These are phyloP conservation scores for Zygoascus meyerae DNA, from an alignment of 1,139 yeast species.

Conservation along the genomic window DNA sequence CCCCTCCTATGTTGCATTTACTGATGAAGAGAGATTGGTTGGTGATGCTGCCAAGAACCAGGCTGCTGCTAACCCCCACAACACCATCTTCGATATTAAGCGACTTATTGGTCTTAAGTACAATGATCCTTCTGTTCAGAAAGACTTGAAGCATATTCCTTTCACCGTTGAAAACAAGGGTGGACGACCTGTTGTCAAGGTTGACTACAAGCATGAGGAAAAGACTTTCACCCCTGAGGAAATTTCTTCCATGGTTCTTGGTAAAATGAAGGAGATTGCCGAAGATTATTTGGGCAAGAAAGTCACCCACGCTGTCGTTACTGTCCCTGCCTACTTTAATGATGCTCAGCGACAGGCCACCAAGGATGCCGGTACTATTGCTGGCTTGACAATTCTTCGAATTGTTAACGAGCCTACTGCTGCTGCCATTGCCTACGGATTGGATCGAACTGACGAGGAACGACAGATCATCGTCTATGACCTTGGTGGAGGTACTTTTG, in stretches of 20 bases:
- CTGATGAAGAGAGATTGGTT: constrained; percentile 78
- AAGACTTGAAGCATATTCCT: constrained; percentile 78
- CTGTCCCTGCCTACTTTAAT: constrained; percentile 96
- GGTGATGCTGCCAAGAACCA: constrained; percentile 96
- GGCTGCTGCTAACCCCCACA: constrained; percentile 73
- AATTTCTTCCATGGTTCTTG: constrained; percentile 84
- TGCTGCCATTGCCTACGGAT: constrained; percentile 96
- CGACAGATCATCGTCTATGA: constrained; percentile 89
- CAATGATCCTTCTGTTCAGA: constrained; percentile 70
- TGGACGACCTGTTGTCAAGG: constrained; percentile 78
- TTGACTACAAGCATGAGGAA: constrained; percentile 59
- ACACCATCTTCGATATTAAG: constrained; percentile 81
- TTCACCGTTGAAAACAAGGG: constrained; percentile 59
- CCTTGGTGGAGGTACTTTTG: constrained; percentile 93
- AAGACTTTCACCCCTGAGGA: constrained; percentile 83
- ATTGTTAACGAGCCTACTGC: constrained; percentile 98
- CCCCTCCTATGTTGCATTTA: constrained; percentile 84
- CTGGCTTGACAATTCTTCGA: constrained; percentile 90
- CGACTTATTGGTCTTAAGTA: constrained; percentile 79
- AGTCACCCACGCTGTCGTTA: constrained; percentile 91
- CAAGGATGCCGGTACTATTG: constrained; percentile 95
- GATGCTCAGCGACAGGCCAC: constrained; percentile 99
- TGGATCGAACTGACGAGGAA: constrained; percentile 83
- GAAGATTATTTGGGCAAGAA: constrained; percentile 85
- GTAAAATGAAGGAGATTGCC: constrained; percentile 90